Conservation (phyloP, 2,329 filamentous ascomycete genomes). For the Sporothrix inflata region DNA sequence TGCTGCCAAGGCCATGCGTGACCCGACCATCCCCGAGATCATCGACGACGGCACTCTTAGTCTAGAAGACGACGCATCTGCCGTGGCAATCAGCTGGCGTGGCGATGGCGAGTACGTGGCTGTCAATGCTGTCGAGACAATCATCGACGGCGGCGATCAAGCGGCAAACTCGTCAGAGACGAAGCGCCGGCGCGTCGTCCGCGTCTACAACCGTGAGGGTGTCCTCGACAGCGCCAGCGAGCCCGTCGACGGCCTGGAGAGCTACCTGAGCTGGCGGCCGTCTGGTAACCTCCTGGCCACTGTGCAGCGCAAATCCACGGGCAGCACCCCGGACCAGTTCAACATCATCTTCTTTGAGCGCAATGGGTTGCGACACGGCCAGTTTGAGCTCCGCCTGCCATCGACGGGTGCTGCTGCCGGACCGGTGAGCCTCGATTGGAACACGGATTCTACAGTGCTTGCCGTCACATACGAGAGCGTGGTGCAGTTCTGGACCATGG, state of each 20-base stretch:
- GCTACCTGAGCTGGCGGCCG: slow-evolving; percentile 86
- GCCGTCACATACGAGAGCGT: slow-evolving; percentile 75
- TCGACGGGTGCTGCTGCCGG: slow-evolving; percentile 39
- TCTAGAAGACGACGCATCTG: slow-evolving; percentile 66
- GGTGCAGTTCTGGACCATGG: slow-evolving; percentile 94
- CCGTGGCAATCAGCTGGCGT: slow-evolving; percentile 82
- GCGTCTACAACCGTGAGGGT: slow-evolving; percentile 89
- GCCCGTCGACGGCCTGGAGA: slow-evolving; percentile 89
- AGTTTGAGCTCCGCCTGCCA: slow-evolving; percentile 73
- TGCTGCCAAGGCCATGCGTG: slow-evolving; percentile 81
- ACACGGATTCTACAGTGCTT: slow-evolving; percentile 86
- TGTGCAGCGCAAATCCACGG: slow-evolving; percentile 61
- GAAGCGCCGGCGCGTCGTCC: slow-evolving; percentile 71
- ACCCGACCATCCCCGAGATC: slow-evolving; percentile 92
- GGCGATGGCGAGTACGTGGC: slow-evolving; percentile 92
- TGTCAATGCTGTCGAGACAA: slow-evolving; percentile 72
- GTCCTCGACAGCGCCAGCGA: slow-evolving; percentile 91
- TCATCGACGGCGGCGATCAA: background rate
- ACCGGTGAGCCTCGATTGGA: slow-evolving; percentile 77
- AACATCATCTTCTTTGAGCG: slow-evolving; percentile 95
- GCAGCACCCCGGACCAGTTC: slow-evolving; percentile 46
- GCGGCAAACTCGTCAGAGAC: slow-evolving; percentile 41
- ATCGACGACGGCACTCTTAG: slow-evolving; percentile 83
- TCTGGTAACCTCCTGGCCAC: slow-evolving; percentile 88
- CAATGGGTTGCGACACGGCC: slow-evolving; percentile 94